Conservation (phyloP, 1,139 yeast genomes). For the Saccharomycopsis phalli region DNA sequence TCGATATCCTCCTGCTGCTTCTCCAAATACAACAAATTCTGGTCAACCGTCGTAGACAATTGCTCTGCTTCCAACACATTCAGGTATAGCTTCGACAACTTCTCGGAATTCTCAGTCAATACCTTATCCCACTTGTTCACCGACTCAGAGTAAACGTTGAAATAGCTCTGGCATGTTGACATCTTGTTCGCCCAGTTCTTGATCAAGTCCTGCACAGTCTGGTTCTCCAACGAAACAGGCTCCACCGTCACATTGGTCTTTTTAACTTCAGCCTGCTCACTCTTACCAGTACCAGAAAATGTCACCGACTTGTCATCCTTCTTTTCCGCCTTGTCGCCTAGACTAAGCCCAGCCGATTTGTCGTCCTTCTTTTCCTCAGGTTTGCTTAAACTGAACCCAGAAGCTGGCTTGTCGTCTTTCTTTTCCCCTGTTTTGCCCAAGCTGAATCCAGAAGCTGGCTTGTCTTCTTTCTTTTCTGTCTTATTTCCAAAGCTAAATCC, state of each 20-base stretch:
- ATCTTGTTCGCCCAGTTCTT: slow-evolving; percentile 90
- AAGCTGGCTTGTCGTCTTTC: slow-evolving; percentile 24
- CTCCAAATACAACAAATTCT: slow-evolving; percentile 74
- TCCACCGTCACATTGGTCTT: slow-evolving; percentile 43
- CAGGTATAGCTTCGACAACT: slow-evolving; percentile 67
- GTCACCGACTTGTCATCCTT: neutral
- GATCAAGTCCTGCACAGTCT: slow-evolving; percentile 85
- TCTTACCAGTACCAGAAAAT: slow-evolving; percentile 27
- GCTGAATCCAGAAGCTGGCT: slow-evolving; percentile 23
- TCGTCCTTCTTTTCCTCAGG: slow-evolving; percentile 20
- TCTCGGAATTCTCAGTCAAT: slow-evolving; percentile 77
- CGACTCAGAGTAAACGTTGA: slow-evolving; percentile 67
- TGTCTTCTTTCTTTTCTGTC: slow-evolving; percentile 22
- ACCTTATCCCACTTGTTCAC: slow-evolving; percentile 81
- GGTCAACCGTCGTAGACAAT: slow-evolving; percentile 78
- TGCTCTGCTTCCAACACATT: slow-evolving; percentile 81
- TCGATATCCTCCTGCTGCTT: slow-evolving; percentile 92
- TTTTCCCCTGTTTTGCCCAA: slow-evolving; percentile 22
- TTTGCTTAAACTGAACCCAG: slow-evolving; percentile 15
- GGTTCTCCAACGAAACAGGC: slow-evolving; percentile 77
- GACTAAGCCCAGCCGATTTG: slow-evolving; percentile 24
- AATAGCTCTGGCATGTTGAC: slow-evolving; percentile 61
- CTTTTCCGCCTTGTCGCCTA: slow-evolving; percentile 20
- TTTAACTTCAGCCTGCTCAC: slow-evolving; percentile 24
- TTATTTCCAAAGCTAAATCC: slow-evolving; percentile 27